phyloP scores from a whole-genome alignment of 805 yeast genomes.

The Pichia scutulata region DNA sequence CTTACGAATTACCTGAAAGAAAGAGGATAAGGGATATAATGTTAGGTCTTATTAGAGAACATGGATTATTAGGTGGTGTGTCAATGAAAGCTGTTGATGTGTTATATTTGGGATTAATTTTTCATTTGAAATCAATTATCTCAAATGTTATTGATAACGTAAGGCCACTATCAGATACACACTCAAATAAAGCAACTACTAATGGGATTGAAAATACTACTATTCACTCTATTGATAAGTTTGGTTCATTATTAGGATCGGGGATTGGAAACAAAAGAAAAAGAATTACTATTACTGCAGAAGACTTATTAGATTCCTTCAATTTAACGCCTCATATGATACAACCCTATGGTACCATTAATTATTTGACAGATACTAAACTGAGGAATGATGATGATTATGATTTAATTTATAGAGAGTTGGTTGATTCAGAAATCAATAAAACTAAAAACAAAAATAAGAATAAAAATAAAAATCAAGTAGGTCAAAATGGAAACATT shows the following conservation, averaged over 20 bases:
- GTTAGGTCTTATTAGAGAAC: conserved; percentile 78
- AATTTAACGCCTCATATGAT: conserved; percentile 57
- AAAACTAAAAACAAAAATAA: not conserved
- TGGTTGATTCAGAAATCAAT: not conserved
- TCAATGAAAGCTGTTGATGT: conserved; percentile 73
- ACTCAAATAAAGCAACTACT: conserved; percentile 22
- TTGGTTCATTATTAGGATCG: not conserved
- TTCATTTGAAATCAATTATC: conserved; percentile 64
- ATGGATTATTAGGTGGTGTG: conserved; percentile 80
- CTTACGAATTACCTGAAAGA: conserved; percentile 75
- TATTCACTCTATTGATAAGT: not conserved
- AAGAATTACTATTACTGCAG: conserved; percentile 45
- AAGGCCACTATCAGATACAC: conserved; percentile 38
- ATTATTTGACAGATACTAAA: conserved; percentile 40
- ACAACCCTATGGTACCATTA: conserved; percentile 58
- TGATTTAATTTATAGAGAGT: conserved; percentile 13
- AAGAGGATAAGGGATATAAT: conserved; percentile 61
- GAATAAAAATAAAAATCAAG: not conserved
- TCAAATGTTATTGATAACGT: conserved; percentile 71
- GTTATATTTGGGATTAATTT: conserved; percentile 71
- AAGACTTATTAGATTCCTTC: conserved; percentile 60
- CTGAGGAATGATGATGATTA: conserved; percentile 51
- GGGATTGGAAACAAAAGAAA: conserved; percentile 11
- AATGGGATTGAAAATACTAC: not conserved
- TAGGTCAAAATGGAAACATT: not conserved